Evolutionary conservation across 176 grass and related monocot genomes (phyloP).

Genomic region (Phoenix roebelenii): DNA sequence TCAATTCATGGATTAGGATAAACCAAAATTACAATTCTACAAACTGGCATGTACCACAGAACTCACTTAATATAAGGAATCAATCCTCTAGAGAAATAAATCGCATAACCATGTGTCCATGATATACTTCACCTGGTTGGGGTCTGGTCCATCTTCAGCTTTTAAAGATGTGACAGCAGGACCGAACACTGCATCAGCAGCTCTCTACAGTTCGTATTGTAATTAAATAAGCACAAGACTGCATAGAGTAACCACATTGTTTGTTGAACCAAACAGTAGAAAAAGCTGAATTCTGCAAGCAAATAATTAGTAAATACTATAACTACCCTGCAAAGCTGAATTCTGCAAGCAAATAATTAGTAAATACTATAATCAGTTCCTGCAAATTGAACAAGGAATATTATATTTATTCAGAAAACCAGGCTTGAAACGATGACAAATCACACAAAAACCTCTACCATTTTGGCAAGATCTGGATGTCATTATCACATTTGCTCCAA

Average conservation of each 20-base stretch:
- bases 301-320: slow-evolving; percentile 5
- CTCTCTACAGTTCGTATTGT: slow-evolving; percentile 17
- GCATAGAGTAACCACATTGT: too few species aligned
- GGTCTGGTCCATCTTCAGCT: slow-evolving; percentile 72
- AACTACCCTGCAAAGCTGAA: slow-evolving; percentile 54
- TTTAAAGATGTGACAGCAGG: slow-evolving; percentile 76
- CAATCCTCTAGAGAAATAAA: slow-evolving; percentile 88
- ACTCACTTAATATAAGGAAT: slow-evolving; percentile 87
- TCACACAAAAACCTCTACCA: slow-evolving; percentile 23
- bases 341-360: not conserved
- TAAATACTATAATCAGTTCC: slow-evolving; percentile 45
- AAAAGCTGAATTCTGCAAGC: not conserved
- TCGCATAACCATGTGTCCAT: slow-evolving; percentile 85
- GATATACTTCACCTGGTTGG: slow-evolving; percentile 86
- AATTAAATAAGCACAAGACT: too few species aligned
- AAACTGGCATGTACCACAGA: not conserved
- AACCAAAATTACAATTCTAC: not conserved
- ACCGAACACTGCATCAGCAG: slow-evolving; percentile 93
- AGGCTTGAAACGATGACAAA: slow-evolving; percentile 1
- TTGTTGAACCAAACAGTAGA: too few species aligned
- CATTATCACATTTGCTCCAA: slow-evolving; percentile 94
- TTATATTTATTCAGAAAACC: slow-evolving; percentile 3
- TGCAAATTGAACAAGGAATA: slow-evolving; percentile 19
- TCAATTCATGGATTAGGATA: not conserved
- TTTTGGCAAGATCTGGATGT: slow-evolving; percentile 85